Conservation (phyloP, 495 filamentous ascomycete species). For the Parachaetomium inaequale region DNA sequence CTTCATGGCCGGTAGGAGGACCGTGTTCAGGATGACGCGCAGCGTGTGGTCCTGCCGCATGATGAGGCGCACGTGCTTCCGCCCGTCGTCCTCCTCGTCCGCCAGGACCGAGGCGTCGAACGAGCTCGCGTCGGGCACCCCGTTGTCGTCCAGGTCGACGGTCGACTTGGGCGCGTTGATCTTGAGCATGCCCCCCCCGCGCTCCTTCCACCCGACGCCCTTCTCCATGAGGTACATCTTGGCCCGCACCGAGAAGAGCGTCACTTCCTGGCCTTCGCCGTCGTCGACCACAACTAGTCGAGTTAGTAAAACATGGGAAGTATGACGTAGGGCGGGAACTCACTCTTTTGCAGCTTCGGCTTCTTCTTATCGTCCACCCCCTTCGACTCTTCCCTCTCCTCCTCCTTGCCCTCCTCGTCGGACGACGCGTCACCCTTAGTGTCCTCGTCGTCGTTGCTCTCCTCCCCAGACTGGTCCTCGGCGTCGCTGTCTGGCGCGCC, state of each 20-base stretch:
- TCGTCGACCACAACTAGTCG: constrained; percentile 48
- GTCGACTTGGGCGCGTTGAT: constrained; percentile 65
- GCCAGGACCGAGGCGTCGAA: constrained; percentile 50
- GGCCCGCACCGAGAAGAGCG: constrained; percentile 61
- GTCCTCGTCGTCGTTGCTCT: constrained; percentile 38
- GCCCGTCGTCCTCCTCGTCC: constrained; percentile 40
- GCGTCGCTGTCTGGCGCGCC: constrained; percentile 65
- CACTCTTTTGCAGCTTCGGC: constrained; percentile 64
- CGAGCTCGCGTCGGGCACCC: constrained; percentile 37
- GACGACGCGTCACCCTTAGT: constrained; percentile 17
- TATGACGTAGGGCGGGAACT: constrained; percentile 23
- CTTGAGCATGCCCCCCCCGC: constrained; percentile 77
- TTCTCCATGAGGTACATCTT: constrained; percentile 76
- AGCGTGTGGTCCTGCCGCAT: constrained; percentile 84
- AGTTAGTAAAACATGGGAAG: constrained; percentile 25
- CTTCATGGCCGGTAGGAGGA: constrained; percentile 67
- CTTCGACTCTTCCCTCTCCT: constrained; percentile 40
- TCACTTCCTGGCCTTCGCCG: constrained; percentile 73
- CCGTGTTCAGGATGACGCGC: constrained; percentile 82
- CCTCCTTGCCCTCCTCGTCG: constrained; percentile 39
- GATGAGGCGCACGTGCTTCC: constrained; percentile 60
- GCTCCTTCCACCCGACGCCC: constrained; percentile 72
- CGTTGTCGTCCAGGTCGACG: constrained; percentile 44
- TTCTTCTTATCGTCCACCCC: constrained; percentile 59
- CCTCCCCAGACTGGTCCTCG: constrained; percentile 50